Evolutionary conservation across 139 green algal genomes (phyloP).

Genomic region (Chlamydomonas asymmetrica): DNA sequence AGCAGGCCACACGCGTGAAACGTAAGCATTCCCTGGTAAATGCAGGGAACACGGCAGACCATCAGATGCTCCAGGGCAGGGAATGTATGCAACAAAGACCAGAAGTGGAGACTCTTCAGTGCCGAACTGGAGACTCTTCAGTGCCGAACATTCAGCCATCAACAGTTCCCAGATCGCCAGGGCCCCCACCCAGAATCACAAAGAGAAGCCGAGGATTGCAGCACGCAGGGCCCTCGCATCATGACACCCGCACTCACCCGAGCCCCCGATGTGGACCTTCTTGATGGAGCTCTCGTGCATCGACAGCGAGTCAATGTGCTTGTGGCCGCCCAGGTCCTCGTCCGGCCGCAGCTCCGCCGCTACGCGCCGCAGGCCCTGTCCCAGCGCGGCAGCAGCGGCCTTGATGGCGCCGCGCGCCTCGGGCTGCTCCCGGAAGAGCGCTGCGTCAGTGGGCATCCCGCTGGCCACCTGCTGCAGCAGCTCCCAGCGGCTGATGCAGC

Average conservation of each 20-base stretch:
- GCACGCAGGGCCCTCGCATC: too few species aligned
- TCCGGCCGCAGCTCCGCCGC: slow-evolving; percentile 3
- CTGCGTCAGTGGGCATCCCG: slow-evolving; percentile 82
- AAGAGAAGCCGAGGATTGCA: too few species aligned
- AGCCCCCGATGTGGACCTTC: slow-evolving; percentile 27
- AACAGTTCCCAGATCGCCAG: too few species aligned
- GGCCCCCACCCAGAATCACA: too few species aligned
- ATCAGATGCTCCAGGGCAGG: too few species aligned
- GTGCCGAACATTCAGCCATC: too few species aligned
- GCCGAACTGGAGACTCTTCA: too few species aligned
- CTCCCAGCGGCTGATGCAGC: slow-evolving; percentile 92
- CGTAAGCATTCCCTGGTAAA: too few species aligned
- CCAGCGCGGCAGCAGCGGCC: slow-evolving; percentile 18
- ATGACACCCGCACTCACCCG: slow-evolving; percentile 1
- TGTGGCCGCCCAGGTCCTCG: background rate
- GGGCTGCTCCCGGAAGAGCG: slow-evolving; percentile 71
- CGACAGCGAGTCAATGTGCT: slow-evolving; percentile 49
- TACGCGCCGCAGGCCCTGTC: slow-evolving; percentile 2
- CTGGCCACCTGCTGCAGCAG: slow-evolving; percentile 85
- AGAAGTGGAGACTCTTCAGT: too few species aligned
- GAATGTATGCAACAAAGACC: too few species aligned
- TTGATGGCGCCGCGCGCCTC: slow-evolving; percentile 14
- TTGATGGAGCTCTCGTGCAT: slow-evolving; percentile 48
- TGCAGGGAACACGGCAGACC: too few species aligned
- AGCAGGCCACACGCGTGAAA: too few species aligned